These are phyloP conservation scores for Sclerotinia sclerotiorum DNA, from an alignment of 2,329 filamentous ascomycete species.

Conservation along the genomic window DNA sequence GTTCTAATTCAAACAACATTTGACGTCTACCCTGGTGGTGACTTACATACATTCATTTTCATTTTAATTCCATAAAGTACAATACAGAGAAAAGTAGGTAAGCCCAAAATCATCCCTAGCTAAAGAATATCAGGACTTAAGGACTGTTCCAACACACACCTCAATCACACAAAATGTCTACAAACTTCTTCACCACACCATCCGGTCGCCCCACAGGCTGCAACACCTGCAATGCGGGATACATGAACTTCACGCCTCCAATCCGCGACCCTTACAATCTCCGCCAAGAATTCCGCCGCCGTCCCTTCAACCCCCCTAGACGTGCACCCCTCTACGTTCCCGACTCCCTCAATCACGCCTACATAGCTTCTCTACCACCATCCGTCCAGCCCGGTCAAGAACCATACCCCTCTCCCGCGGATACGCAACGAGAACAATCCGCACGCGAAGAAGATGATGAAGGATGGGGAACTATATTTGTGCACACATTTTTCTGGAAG, in stretches of 20 bases:
- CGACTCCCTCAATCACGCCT: not conserved
- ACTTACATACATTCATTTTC: not conserved
- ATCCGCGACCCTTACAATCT: not conserved
- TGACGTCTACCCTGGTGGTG: slow-evolving; percentile 6
- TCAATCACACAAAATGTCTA: not conserved
- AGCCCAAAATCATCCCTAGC: not conserved
- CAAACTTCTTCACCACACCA: not conserved
- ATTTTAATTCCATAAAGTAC: not conserved
- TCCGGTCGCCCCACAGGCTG: not conserved
- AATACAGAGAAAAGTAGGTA: not conserved
- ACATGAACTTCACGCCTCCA: not conserved
- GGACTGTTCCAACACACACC: not conserved
- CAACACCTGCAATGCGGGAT: not conserved
- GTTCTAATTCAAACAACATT: not conserved
- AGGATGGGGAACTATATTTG: not conserved
- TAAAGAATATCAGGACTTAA: not conserved
- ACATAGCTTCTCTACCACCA: not conserved
- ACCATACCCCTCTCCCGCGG: not conserved
- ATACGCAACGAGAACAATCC: not conserved
- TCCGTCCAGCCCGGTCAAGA: not conserved
- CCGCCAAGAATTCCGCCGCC: slow-evolving; percentile 4
- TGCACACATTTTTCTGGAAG: not conserved
- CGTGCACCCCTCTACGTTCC: not conserved
- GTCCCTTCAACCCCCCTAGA: not conserved
- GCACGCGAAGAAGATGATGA: not conserved